Percentiles rank a stretch among this genome's conserved stretches.
Evolutionary conservation across 306 rosid species (phyloP).

Genomic region (Geum urbanum): DNA sequence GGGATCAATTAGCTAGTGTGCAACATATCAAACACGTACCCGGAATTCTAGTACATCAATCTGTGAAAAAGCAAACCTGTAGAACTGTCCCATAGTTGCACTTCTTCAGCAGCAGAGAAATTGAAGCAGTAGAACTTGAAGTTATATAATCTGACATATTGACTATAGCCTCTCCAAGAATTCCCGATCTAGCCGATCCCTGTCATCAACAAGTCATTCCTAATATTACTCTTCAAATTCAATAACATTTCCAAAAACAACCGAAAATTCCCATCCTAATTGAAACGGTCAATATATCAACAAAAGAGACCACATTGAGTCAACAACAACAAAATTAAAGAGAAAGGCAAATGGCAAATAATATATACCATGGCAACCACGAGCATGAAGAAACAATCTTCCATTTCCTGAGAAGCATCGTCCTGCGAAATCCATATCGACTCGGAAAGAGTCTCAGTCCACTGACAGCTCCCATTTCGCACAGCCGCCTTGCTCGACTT

Average conservation of each 20-base stretch:
- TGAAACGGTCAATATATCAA: not conserved
- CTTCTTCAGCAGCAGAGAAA: constrained; percentile 35
- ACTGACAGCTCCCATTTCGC: constrained; percentile 45
- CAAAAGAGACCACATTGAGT: not conserved
- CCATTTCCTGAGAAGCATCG: constrained; percentile 32
- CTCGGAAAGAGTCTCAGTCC: constrained; percentile 36
- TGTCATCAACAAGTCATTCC: constrained; percentile 7
- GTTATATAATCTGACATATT: constrained; percentile 33
- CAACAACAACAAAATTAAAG: not conserved
- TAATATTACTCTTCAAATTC: not conserved
- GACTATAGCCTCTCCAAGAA: constrained; percentile 45
- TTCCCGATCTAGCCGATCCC: constrained; percentile 42
- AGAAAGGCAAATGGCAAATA: not conserved
- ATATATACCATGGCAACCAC: constrained; percentile 41
- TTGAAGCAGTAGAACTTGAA: constrained; percentile 28
- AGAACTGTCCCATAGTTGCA: constrained; percentile 36
- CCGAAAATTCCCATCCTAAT: not conserved
- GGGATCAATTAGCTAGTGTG: not conserved
- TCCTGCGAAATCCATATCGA: constrained; percentile 36
- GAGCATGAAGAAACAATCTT: constrained; percentile 40
- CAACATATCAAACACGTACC: not conserved
- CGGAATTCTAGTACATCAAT: not conserved
- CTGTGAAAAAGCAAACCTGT: constrained; percentile 24
- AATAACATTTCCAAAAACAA: not conserved
- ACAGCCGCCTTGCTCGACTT: constrained; percentile 36